Evolutionary conservation across 2,329 filamentous ascomycete species (phyloP).

Genomic region (Colletotrichum kahawae): DNA sequence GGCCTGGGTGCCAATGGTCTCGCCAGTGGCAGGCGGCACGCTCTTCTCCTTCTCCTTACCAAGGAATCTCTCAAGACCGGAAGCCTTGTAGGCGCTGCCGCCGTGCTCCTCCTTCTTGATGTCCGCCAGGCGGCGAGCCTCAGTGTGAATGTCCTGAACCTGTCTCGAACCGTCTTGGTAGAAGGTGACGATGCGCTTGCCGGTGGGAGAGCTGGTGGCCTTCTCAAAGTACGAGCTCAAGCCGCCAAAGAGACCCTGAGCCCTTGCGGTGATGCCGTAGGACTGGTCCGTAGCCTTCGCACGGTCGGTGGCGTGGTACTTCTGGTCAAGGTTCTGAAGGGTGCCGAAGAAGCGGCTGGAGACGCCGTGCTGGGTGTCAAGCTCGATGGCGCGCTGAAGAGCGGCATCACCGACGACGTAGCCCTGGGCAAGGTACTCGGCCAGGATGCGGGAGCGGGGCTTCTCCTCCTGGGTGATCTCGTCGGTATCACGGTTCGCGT

Average conservation of each 20-base stretch:
- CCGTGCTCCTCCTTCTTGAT: constrained; percentile 76
- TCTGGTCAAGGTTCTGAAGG: constrained; percentile 78
- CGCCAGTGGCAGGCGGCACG: constrained; percentile 59
- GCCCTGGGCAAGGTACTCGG: constrained; percentile 95
- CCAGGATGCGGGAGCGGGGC: constrained; percentile 89
- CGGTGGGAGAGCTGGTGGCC: constrained; percentile 84
- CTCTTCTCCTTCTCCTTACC: constrained; percentile 58
- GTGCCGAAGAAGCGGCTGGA: constrained; percentile 79
- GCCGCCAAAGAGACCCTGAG: constrained; percentile 66
- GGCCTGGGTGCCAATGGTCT: constrained; percentile 34
- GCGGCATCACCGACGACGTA: constrained; percentile 80
- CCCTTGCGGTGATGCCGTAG: constrained; percentile 81
- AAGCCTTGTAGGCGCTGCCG: constrained; percentile 63
- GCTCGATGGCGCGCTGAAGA: constrained; percentile 81
- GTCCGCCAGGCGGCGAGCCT: constrained; percentile 87
- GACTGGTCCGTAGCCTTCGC: constrained; percentile 83
- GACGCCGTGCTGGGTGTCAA: constrained; percentile 90
- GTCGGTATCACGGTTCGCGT: constrained; percentile 63
- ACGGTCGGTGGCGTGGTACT: constrained; percentile 87
- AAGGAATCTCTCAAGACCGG: constrained; percentile 62
- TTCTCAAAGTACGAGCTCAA: constrained; percentile 93
- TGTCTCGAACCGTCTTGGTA: constrained; percentile 87
- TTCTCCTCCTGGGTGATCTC: constrained; percentile 95
- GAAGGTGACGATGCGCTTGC: constrained; percentile 86
- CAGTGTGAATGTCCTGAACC: constrained; percentile 90